Percentiles rank a stretch among this genome's conserved stretches.
Conservation (phyloP, 129 eudicot species). For the Ambrosia artemisiifolia region DNA sequence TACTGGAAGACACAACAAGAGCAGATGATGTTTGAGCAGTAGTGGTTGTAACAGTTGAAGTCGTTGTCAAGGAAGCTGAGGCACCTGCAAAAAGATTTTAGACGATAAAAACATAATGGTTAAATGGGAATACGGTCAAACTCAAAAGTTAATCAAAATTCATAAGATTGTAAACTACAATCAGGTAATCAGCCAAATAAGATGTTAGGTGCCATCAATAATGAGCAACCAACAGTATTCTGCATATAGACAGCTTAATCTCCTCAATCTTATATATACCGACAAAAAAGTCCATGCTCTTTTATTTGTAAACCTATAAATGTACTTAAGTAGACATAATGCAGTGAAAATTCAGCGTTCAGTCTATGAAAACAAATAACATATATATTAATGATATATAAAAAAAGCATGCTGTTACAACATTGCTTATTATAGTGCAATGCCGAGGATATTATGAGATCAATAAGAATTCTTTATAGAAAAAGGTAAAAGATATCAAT, state of each 20-base stretch:
- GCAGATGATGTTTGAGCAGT: constrained; percentile 67
- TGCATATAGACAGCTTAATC: neutral
- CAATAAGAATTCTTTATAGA: neutral
- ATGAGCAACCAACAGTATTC: constrained; percentile 4
- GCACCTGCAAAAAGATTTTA: constrained; percentile 33
- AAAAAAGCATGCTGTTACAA: neutral
- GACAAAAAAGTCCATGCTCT: neutral
- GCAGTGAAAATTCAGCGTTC: neutral
- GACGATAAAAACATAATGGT: neutral
- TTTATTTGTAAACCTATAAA: neutral
- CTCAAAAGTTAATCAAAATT: constrained; percentile 3
- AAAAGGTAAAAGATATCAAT: neutral
- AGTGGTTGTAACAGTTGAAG: constrained; percentile 57
- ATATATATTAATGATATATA: neutral
- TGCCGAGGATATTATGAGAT: constrained; percentile 4
- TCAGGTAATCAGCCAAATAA: neutral
- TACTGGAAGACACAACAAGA: constrained; percentile 58
- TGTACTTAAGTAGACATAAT: neutral
- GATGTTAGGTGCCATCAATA: neutral
- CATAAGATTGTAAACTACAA: neutral
- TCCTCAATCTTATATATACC: neutral
- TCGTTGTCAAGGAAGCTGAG: constrained; percentile 47
- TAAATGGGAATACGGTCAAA: constrained; percentile 3
- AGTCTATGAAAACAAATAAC: neutral
- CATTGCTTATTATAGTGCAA: neutral